Percentiles rank a stretch among this genome's conserved stretches.
Conservation (phyloP, 73 alveolate genomes). For the Paramecium sexaurelia region DNA sequence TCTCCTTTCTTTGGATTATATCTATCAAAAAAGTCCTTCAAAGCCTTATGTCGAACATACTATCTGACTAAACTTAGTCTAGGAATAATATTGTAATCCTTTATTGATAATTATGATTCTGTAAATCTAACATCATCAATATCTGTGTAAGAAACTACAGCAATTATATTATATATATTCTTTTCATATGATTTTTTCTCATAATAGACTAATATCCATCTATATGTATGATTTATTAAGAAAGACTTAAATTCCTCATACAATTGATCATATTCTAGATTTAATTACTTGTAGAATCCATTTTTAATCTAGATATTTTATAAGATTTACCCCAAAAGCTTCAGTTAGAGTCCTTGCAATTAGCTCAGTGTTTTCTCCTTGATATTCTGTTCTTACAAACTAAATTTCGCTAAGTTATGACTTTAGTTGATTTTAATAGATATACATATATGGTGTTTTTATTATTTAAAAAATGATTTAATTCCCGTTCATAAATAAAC, state of each 20-base stretch:
- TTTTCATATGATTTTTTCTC: conserved; percentile 5
- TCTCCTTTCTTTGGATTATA: conserved; percentile 44
- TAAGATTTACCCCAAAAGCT: neutral
- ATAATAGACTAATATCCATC: conserved; percentile 21
- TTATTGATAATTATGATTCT: neutral
- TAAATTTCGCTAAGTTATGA: neutral
- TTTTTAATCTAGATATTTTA: neutral
- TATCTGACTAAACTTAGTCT: neutral
- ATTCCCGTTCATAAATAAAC: no score
- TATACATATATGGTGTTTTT: no score
- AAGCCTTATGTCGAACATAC: neutral
- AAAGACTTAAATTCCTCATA: neutral
- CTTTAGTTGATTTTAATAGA: neutral
- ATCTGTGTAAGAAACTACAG: neutral
- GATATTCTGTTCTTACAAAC: neutral
- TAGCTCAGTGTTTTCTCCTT: neutral
- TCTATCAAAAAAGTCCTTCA: neutral
- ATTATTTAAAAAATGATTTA: no score
- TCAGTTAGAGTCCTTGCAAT: neutral
- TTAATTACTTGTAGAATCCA: neutral
- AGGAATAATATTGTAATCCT: neutral
- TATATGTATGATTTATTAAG: neutral
- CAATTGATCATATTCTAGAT: neutral
- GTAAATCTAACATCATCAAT: neutral
- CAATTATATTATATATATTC: neutral